A percentile compares a stretch with the other conserved stretches of the same genome.
These are phyloP conservation scores for Pneumocystis murina DNA, from an alignment of 1,139 yeast genomes.

Conservation along the genomic window DNA sequence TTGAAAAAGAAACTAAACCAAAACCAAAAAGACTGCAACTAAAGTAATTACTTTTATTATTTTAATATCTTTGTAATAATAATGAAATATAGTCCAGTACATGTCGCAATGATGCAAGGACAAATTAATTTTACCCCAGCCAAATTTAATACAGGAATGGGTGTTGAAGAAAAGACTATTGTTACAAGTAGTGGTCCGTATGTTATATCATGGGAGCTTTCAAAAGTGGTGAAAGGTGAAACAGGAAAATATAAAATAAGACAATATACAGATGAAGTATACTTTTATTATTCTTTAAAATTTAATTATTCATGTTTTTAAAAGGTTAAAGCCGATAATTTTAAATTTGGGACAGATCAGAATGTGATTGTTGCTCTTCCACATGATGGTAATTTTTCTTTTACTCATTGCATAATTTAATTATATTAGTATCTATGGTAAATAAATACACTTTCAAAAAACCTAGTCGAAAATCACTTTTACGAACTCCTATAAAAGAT, in stretches of 20 bases:
- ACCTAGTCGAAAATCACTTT: slow-evolving; percentile 36
- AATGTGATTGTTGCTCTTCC: slow-evolving; percentile 56
- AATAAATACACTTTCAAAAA: slow-evolving; percentile 42
- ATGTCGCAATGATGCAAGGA: slow-evolving; percentile 46
- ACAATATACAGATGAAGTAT: slow-evolving; percentile 34
- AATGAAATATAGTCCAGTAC: slow-evolving; percentile 39
- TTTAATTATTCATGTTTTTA: neutral
- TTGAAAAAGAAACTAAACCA: slow-evolving; percentile 53
- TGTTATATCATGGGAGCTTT: slow-evolving; percentile 67
- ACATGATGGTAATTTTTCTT: slow-evolving; percentile 35
- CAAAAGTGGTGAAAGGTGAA: slow-evolving; percentile 40
- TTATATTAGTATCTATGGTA: slow-evolving; percentile 28
- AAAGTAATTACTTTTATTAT: slow-evolving; percentile 1
- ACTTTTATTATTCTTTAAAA: neutral
- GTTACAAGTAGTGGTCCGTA: slow-evolving; percentile 70
- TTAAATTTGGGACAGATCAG: slow-evolving; percentile 56
- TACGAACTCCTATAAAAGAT: slow-evolving; percentile 20
- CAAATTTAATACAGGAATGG: slow-evolving; percentile 54
- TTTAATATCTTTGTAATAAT: neutral
- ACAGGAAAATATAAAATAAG: slow-evolving; percentile 47
- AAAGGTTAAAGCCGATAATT: slow-evolving; percentile 60
- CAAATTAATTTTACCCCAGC: slow-evolving; percentile 55
- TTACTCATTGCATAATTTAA: neutral
- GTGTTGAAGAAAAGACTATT: slow-evolving; percentile 51
- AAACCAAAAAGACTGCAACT: slow-evolving; percentile 52